phyloP scores from a whole-genome alignment of 1,139 yeast species.

The Geotrichum histeridarum region DNA sequence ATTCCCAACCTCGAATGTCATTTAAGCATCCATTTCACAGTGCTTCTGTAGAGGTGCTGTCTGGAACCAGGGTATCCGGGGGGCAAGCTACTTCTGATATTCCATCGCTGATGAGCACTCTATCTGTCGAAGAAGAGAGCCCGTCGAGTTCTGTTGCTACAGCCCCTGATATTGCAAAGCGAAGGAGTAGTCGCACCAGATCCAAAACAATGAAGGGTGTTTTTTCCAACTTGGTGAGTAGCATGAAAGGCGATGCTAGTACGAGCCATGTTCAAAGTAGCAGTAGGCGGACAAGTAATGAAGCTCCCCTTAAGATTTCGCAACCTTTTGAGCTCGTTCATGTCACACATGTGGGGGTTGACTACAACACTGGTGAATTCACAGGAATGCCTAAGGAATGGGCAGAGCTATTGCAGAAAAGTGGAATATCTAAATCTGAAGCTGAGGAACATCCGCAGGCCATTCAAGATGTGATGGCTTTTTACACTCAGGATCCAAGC shows the following conservation, averaged over 20 bases:
- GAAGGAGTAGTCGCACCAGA: slow-evolving; percentile 28
- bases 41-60: slow-evolving; percentile 13
- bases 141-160: slow-evolving; percentile 10
- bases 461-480: slow-evolving; percentile 85
- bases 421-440: slow-evolving; percentile 80
- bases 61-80: slow-evolving; percentile 10
- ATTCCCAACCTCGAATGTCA: slow-evolving; percentile 10
- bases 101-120: slow-evolving; percentile 15
- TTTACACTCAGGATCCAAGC: slow-evolving; percentile 62
- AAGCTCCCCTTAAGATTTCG: slow-evolving; percentile 59
- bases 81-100: slow-evolving; percentile 14
- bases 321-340: slow-evolving; percentile 89
- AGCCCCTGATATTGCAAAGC: slow-evolving; percentile 20
- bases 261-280: slow-evolving; percentile 4
- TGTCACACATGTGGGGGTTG: slow-evolving; percentile 89
- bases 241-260: slow-evolving; percentile 36
- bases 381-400: slow-evolving; percentile 91
- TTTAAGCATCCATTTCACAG: slow-evolving; percentile 9
- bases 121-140: slow-evolving; percentile 10
- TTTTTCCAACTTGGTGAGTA: slow-evolving; percentile 46
- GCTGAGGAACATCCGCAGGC: slow-evolving; percentile 92
- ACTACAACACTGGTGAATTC: slow-evolving; percentile 74
- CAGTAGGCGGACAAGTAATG: slow-evolving; percentile 21
- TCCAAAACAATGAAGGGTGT: slow-evolving; percentile 47
- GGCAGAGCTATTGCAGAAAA: slow-evolving; percentile 75